Evolutionary conservation across 140 eudicot species (phyloP).

Genomic region (Senecio squalidus): DNA sequence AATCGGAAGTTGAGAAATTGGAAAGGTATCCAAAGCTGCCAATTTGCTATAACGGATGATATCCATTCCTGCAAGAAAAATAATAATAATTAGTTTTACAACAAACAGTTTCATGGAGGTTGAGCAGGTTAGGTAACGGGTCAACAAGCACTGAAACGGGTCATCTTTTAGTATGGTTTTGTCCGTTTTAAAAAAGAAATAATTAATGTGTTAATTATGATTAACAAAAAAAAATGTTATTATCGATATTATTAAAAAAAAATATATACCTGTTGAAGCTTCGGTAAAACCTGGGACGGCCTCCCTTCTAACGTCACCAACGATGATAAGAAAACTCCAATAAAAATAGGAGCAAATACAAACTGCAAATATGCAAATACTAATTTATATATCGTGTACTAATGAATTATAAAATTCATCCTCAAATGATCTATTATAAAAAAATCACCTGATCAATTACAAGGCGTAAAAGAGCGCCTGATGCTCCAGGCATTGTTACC

Average conservation of each 20-base stretch:
- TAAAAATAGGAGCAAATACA: constrained; percentile 72
- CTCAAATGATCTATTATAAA: constrained; percentile 6
- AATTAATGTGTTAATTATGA: too few relatives aligned
- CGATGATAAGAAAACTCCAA: constrained; percentile 70
- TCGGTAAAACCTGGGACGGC: constrained; percentile 73
- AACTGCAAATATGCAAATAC: constrained; percentile 42
- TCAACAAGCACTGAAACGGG: not conserved
- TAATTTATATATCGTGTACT: not conserved
- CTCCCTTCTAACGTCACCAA: constrained; percentile 73
- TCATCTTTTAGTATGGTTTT: not conserved
- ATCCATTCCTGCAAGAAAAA: constrained; percentile 66
- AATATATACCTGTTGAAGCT: constrained; percentile 75
- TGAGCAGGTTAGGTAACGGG: too few relatives aligned
- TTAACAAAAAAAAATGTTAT: not conserved
- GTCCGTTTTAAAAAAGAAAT: too few relatives aligned
- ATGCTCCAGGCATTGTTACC: constrained; percentile 60
- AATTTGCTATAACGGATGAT: constrained; percentile 71
- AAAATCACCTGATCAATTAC: constrained; percentile 75
- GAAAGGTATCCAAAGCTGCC: constrained; percentile 95
- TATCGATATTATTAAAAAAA: not conserved
- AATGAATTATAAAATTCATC: not conserved
- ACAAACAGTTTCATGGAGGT: not conserved
- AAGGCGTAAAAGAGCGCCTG: constrained; percentile 84
- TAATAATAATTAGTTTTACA: not conserved
- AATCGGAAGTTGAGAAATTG: constrained; percentile 85